phyloP scores from a whole-genome alignment of 768 basidiomycete genomes.

The Termitomyces sp. region DNA sequence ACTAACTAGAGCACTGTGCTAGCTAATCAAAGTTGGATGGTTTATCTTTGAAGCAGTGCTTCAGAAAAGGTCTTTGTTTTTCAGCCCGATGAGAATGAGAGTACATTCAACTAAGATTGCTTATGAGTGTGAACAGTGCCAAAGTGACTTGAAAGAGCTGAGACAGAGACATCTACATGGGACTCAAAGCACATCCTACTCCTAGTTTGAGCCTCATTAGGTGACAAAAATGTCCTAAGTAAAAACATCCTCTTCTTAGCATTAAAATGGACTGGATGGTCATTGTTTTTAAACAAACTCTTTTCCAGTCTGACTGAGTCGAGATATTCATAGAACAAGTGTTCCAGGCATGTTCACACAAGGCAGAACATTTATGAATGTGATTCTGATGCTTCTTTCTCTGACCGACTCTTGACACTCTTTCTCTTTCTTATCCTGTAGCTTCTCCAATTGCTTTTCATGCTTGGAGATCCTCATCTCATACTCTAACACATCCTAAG shows the following conservation, averaged over 20 bases:
- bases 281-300: slow-evolving; percentile 5
- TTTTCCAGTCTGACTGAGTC: slow-evolving; percentile 10
- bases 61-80: slow-evolving; percentile 10
- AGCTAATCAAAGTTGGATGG: slow-evolving; percentile 3
- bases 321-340: slow-evolving; percentile 3
- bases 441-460: slow-evolving; percentile 30
- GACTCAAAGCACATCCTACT: background rate
- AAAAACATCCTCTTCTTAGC: slow-evolving; percentile 9
- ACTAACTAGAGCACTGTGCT: background rate
- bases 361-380: slow-evolving; percentile 17
- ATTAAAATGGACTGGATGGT: slow-evolving; percentile 10
- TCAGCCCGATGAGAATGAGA: slow-evolving; percentile 17
- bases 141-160: background rate
- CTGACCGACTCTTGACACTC: slow-evolving; percentile 40
- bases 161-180: background rate
- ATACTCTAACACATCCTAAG: slow-evolving; percentile 22
- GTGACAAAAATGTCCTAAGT: slow-evolving; percentile 3
- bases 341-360: slow-evolving; percentile 8
- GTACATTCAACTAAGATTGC: slow-evolving; percentile 6
- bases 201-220: slow-evolving; percentile 3
- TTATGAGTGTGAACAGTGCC: slow-evolving; percentile 10
- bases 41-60: background rate
- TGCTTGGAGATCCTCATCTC: slow-evolving; percentile 30
- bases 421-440: slow-evolving; percentile 43
- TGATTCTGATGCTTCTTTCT: slow-evolving; percentile 26